Percentiles rank a stretch among this genome's conserved stretches.
Conservation (phyloP, 768 basidiomycete species). For the Psilocybe subaeruginosa region DNA sequence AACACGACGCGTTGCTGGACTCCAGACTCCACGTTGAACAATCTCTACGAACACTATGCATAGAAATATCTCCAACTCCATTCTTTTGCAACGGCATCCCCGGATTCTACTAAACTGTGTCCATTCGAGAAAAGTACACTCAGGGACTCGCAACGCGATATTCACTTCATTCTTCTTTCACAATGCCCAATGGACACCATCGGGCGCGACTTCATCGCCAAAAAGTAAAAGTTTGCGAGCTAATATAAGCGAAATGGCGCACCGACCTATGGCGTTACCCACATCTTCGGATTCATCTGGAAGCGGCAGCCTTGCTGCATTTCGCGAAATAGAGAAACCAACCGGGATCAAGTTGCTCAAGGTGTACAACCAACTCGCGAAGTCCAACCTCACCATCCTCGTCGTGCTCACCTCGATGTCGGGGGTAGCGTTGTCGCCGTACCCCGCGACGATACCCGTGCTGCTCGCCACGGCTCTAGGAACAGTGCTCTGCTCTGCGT, state of each 20-base stretch:
- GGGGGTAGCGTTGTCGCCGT: slow-evolving; percentile 89
- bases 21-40: no score
- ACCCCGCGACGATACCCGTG: slow-evolving; percentile 82
- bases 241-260: slow-evolving; percentile 8
- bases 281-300: slow-evolving; percentile 1
- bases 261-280: slow-evolving; percentile 20
- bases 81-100: neutral
- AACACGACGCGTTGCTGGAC: no score
- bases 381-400: slow-evolving; percentile 80
- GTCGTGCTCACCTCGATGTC: slow-evolving; percentile 90
- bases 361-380: slow-evolving; percentile 82
- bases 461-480: slow-evolving; percentile 88
- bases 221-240: slow-evolving; percentile 4
- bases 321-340: slow-evolving; percentile 38
- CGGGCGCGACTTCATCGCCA: slow-evolving; percentile 12
- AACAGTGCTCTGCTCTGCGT: slow-evolving; percentile 88
- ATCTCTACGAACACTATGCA: neutral
- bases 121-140: slow-evolving; percentile 6
- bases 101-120: neutral
- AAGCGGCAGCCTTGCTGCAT: neutral
- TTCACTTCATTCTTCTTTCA: slow-evolving; percentile 68
- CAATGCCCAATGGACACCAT: slow-evolving; percentile 54
- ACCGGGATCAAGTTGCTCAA: slow-evolving; percentile 57
- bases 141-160: slow-evolving; percentile 18
- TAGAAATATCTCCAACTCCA: neutral